A percentile compares a stretch with the other conserved stretches of the same genome.
Evolutionary conservation across 2,329 filamentous ascomycete species (phyloP).

Genomic region (Exophiala phaeomuriformis): DNA sequence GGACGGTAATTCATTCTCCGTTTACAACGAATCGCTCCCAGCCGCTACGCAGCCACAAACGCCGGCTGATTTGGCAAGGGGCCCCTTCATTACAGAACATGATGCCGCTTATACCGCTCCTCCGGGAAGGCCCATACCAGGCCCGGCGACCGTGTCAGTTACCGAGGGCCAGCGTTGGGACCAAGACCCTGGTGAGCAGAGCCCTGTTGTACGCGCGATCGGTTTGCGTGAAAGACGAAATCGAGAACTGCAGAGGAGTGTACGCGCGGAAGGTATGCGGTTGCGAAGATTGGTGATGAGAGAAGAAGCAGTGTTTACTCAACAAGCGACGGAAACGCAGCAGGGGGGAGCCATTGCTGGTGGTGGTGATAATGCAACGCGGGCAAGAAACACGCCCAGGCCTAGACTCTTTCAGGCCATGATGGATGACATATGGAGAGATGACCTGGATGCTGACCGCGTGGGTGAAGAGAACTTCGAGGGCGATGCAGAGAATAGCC

Average conservation of each 20-base stretch:
- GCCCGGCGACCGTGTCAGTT: neutral
- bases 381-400: neutral
- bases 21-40: slow-evolving; percentile 26
- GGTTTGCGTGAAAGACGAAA: slow-evolving; percentile 19
- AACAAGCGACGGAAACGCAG: neutral
- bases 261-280: slow-evolving; percentile 15
- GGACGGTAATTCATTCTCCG: slow-evolving; percentile 21
- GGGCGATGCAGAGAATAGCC: neutral
- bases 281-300: slow-evolving; percentile 16
- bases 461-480: slow-evolving; percentile 27
- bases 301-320: slow-evolving; percentile 11
- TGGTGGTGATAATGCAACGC: neutral
- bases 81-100: slow-evolving; percentile 16
- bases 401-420: neutral
- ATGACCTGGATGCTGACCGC: slow-evolving; percentile 24
- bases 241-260: slow-evolving; percentile 21
- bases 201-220: slow-evolving; percentile 20
- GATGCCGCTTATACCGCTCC: slow-evolving; percentile 25
- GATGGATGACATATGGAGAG: slow-evolving; percentile 19
- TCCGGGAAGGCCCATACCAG: slow-evolving; percentile 18
- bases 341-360: neutral
- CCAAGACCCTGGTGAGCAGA: slow-evolving; percentile 14
- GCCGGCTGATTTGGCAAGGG: slow-evolving; percentile 23
- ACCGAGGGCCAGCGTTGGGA: slow-evolving; percentile 6
- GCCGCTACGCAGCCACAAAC: slow-evolving; percentile 23